Evolutionary conservation across 305 asterid species (phyloP).

Genomic region (Fraxinus ornus): DNA sequence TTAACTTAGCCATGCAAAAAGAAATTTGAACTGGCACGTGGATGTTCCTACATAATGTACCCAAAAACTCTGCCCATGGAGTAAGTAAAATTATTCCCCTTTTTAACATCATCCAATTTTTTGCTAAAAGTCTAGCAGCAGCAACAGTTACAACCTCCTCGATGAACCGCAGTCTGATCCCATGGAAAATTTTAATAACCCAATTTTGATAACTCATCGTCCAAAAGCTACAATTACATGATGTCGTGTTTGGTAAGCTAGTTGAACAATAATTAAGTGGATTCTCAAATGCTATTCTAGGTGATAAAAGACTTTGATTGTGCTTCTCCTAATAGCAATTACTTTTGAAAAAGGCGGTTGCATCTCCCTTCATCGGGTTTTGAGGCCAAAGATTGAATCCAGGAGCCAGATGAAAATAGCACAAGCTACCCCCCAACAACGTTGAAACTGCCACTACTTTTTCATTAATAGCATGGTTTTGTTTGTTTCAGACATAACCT

Average conservation of each 20-base stretch:
- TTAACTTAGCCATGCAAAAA: not conserved
- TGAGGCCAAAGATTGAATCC: not conserved
- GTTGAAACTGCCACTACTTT: not conserved
- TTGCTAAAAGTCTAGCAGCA: not conserved
- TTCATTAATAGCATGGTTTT: not conserved
- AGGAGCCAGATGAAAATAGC: not conserved
- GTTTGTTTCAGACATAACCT: not conserved
- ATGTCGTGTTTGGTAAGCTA: not conserved
- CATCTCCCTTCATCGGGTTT: not conserved
- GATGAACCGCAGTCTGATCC: not conserved
- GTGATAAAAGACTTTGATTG: not conserved
- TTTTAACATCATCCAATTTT: not conserved
- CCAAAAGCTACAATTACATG: not conserved
- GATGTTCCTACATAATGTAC: not conserved
- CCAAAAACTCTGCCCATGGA: not conserved
- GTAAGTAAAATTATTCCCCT: not conserved
- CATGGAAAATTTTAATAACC: not conserved
- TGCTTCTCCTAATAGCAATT: not conserved
- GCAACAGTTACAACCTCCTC: not conserved
- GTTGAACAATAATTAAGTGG: not conserved
- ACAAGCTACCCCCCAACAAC: not conserved
- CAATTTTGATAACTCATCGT: not conserved
- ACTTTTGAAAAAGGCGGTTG: not conserved
- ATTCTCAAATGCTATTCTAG: not conserved
- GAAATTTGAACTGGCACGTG: not conserved